phyloP scores from a whole-genome alignment of 495 filamentous ascomycete genomes.

The Hyaloscypha variabilis region DNA sequence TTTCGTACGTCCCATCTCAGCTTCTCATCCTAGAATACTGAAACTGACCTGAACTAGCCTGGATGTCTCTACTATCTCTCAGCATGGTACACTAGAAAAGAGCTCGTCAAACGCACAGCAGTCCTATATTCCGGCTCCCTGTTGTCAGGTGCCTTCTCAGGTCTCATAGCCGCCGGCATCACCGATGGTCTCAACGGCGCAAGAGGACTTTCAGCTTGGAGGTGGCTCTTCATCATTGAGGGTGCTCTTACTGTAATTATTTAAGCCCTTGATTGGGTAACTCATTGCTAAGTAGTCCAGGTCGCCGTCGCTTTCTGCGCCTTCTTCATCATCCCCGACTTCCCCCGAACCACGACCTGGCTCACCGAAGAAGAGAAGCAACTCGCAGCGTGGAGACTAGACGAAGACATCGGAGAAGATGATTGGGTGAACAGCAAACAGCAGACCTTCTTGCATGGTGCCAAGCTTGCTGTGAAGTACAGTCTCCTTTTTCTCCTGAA shows the following conservation, averaged over 20 bases:
- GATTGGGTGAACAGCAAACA: slow-evolving; percentile 67
- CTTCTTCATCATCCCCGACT: slow-evolving; percentile 63
- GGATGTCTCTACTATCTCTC: slow-evolving; percentile 55
- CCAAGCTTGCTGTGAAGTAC: slow-evolving; percentile 68
- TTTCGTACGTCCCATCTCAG: slow-evolving; percentile 41
- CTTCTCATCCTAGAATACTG: slow-evolving; percentile 46
- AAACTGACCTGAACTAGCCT: slow-evolving; percentile 33
- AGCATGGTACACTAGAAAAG: slow-evolving; percentile 62
- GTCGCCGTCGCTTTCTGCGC: slow-evolving; percentile 55
- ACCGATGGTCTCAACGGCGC: slow-evolving; percentile 43
- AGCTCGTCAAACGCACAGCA: slow-evolving; percentile 58
- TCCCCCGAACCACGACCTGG: slow-evolving; percentile 77
- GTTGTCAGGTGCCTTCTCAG: slow-evolving; percentile 57
- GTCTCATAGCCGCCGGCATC: slow-evolving; percentile 48
- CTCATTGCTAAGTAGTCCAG: too few species aligned
- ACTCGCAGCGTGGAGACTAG: slow-evolving; percentile 67
- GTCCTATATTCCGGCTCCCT: slow-evolving; percentile 25
- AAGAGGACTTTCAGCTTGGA: slow-evolving; percentile 49
- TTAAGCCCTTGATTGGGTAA: not conserved
- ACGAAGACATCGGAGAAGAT: slow-evolving; percentile 77
- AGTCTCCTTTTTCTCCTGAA: too few species aligned
- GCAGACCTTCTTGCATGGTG: slow-evolving; percentile 66
- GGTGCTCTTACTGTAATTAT: slow-evolving; percentile 52
- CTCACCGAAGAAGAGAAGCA: slow-evolving; percentile 67
- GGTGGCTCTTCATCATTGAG: slow-evolving; percentile 57